Conservation (phyloP, 495 filamentous ascomycete genomes). For the Glonium stellatum region DNA sequence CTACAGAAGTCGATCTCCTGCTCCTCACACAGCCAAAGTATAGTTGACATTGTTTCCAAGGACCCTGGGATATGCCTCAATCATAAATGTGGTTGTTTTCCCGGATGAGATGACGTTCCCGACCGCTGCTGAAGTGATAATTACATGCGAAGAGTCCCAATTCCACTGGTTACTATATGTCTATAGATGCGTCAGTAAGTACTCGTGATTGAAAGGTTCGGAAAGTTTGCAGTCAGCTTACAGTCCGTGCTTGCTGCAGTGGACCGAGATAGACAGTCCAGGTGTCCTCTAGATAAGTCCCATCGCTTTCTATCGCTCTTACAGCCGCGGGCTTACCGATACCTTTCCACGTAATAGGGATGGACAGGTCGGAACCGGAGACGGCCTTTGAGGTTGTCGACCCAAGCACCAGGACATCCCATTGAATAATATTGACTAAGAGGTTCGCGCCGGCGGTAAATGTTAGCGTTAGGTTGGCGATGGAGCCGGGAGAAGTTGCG, state of each 20-base stretch:
- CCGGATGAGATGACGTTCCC: slow-evolving; percentile 44
- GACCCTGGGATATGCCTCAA: slow-evolving; percentile 48
- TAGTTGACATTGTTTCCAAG: slow-evolving; percentile 42
- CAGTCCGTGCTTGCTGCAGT: slow-evolving; percentile 46
- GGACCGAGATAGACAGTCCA: slow-evolving; percentile 52
- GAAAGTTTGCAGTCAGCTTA: slow-evolving; percentile 28
- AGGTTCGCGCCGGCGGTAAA: slow-evolving; percentile 47
- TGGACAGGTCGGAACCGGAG: slow-evolving; percentile 41
- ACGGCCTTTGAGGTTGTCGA: slow-evolving; percentile 39
- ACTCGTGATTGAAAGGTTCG: background rate
- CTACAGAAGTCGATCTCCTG: background rate
- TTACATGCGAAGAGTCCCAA: slow-evolving; percentile 42
- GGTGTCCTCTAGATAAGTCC: slow-evolving; percentile 47
- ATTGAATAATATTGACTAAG: slow-evolving; percentile 45
- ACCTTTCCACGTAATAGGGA: slow-evolving; percentile 50
- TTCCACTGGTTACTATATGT: slow-evolving; percentile 48
- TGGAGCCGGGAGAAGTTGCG: slow-evolving; percentile 38
- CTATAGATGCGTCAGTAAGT: slow-evolving; percentile 6
- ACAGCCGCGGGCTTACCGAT: slow-evolving; percentile 45
- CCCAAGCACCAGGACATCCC: slow-evolving; percentile 41
- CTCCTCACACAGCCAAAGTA: slow-evolving; percentile 38
- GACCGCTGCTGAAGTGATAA: slow-evolving; percentile 40
- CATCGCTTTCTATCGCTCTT: slow-evolving; percentile 46
- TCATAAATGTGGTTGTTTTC: slow-evolving; percentile 43
- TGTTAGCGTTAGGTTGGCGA: slow-evolving; percentile 46